These are phyloP conservation scores for Stellera chamaejasme DNA, from an alignment of 345 rosid genomes.

Conservation along the genomic window DNA sequence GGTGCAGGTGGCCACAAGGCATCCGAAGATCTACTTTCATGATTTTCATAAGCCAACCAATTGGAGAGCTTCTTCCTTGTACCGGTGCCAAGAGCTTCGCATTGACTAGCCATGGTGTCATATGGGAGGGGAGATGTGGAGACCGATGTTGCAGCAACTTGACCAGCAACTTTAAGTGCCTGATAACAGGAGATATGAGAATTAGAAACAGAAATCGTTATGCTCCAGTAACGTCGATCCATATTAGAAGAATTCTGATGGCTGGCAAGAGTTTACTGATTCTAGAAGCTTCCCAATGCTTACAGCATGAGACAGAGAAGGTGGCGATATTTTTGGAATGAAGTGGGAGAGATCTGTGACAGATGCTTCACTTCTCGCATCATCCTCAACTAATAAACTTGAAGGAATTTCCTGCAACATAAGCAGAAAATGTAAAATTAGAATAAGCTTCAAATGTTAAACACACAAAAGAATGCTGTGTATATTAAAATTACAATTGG, in stretches of 20 bases:
- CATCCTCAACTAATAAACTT: slow-evolving; percentile 52
- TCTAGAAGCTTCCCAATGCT: slow-evolving; percentile 91
- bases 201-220: background rate
- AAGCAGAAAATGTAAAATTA: slow-evolving; percentile 1
- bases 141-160: slow-evolving; percentile 75
- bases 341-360: slow-evolving; percentile 44
- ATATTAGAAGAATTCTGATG: background rate
- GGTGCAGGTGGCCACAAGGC: slow-evolving; percentile 16
- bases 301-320: slow-evolving; percentile 53
- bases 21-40: slow-evolving; percentile 20
- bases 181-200: slow-evolving; percentile 19
- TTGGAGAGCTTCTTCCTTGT: slow-evolving; percentile 79
- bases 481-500: background rate
- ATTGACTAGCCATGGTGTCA: slow-evolving; percentile 64
- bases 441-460: background rate
- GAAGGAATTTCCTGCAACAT: slow-evolving; percentile 50
- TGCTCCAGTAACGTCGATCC: background rate
- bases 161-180: slow-evolving; percentile 96
- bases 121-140: slow-evolving; percentile 88
- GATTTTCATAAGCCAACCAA: slow-evolving; percentile 75
- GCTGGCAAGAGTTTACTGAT: slow-evolving; percentile 43
- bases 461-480: background rate
- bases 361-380: slow-evolving; percentile 65
- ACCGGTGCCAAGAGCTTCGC: slow-evolving; percentile 81
- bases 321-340: slow-evolving; percentile 49